Evolutionary conservation across 1,284 basidiomycete species (phyloP).

Genomic region (Rhodotorula sp.): DNA sequence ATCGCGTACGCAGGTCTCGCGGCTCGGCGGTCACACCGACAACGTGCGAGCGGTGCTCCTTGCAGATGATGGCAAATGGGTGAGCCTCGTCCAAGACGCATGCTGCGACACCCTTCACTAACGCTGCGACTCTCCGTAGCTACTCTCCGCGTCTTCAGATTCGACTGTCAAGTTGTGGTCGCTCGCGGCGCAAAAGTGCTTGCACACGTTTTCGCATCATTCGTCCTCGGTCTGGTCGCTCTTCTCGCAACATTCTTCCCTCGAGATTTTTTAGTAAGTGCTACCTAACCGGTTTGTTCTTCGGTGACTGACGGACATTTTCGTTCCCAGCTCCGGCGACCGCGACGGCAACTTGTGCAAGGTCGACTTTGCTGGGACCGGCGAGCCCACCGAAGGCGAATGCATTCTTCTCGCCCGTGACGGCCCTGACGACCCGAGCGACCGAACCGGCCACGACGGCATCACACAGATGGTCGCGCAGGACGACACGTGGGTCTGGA

Average conservation of each 20-base stretch:
- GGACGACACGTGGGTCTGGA: conserved; percentile 87
- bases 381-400: conserved; percentile 75
- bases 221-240: conserved; percentile 87
- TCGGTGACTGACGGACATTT: conserved; percentile 89
- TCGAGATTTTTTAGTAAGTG: conserved; percentile 78
- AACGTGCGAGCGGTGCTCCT: conserved; percentile 87
- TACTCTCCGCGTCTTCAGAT: conserved; percentile 85
- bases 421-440: conserved; percentile 50
- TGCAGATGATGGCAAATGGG: conserved; percentile 73
- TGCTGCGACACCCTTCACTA: neutral
- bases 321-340: conserved; percentile 94
- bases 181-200: conserved; percentile 76
- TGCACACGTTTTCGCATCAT: conserved; percentile 96
- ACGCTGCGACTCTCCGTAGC: conserved; percentile 52
- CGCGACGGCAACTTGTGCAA: conserved; percentile 83
- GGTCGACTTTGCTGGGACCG: conserved; percentile 79
- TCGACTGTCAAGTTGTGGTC: conserved; percentile 81
- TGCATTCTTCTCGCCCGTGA: conserved; percentile 81
- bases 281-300: conserved; percentile 50
- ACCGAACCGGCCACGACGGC: conserved; percentile 52
- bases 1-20: conserved; percentile 59
- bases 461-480: conserved; percentile 80
- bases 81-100: conserved; percentile 54
- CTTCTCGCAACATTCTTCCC: conserved; percentile 76
- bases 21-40: conserved; percentile 92